Percentiles rank a stretch among this genome's conserved stretches.
Evolutionary conservation across 2,329 filamentous ascomycete species (phyloP).

Genomic region (Chaetomium sp.): DNA sequence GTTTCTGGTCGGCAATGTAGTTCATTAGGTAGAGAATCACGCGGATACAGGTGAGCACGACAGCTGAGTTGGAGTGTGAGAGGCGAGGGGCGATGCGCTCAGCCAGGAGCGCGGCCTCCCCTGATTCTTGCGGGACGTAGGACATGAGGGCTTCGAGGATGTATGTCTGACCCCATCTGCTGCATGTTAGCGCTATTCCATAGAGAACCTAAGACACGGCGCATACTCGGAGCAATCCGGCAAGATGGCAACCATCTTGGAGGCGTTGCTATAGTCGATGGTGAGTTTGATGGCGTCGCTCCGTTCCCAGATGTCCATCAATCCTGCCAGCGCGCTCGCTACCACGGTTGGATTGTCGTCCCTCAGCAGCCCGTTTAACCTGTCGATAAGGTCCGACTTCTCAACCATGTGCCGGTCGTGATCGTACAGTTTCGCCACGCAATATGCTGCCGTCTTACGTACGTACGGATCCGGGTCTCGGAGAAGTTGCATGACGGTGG

Average conservation of each 20-base stretch:
- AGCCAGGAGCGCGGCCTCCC: conserved; percentile 84
- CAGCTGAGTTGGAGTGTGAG: conserved; percentile 94
- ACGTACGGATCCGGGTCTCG: conserved; percentile 92
- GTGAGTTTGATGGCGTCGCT: conserved; percentile 97
- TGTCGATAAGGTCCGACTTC: conserved; percentile 85
- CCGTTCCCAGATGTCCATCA: conserved; percentile 98
- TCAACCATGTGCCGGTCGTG: conserved; percentile 92
- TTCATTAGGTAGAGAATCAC: conserved; percentile 98
- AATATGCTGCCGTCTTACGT: conserved; percentile 94
- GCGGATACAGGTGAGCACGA: conserved; percentile 92
- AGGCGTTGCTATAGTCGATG: conserved; percentile 95
- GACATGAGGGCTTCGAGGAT: conserved; percentile 98
- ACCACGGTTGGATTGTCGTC: conserved; percentile 98
- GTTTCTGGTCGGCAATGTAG: conserved; percentile 90
- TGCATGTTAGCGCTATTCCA: conserved; percentile 21
- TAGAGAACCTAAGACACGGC: not conserved
- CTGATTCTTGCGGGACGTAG: conserved; percentile 89
- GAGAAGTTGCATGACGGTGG: conserved; percentile 79
- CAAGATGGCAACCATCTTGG: conserved; percentile 95
- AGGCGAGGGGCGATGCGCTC: conserved; percentile 94
- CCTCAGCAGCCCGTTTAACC: conserved; percentile 82
- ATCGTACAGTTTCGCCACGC: conserved; percentile 96
- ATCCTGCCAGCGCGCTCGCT: conserved; percentile 82
- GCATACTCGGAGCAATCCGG: conserved; percentile 95
- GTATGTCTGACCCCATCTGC: conserved; percentile 96